A percentile compares a stretch with the other conserved stretches of the same genome.
phyloP scores from a whole-genome alignment of 73 alveolate genomes.

The Tetrahymena borealis region DNA sequence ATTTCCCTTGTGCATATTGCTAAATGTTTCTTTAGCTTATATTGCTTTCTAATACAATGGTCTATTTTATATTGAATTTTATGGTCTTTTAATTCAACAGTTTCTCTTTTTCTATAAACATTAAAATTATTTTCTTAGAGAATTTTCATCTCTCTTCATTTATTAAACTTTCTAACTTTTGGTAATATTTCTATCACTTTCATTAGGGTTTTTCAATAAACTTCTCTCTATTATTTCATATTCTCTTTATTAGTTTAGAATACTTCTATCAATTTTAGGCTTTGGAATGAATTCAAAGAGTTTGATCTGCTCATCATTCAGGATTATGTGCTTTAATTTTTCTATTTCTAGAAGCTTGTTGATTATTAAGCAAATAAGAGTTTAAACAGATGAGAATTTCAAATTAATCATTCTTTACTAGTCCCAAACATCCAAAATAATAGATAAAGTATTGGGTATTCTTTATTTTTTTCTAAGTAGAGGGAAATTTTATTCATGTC shows the following conservation, averaged over 20 bases:
- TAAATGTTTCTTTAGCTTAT: not conserved
- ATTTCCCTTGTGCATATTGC: not conserved
- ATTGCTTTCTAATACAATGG: not conserved
- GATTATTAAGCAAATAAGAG: too few species aligned
- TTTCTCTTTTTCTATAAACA: not conserved
- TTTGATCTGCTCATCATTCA: not conserved
- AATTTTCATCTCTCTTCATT: not conserved
- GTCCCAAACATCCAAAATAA: too few species aligned
- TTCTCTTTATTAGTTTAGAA: too few species aligned
- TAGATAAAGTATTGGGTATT: too few species aligned
- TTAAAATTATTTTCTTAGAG: not conserved
- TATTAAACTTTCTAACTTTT: not conserved
- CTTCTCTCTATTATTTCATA: too few species aligned
- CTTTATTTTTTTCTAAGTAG: not conserved
- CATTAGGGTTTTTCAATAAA: too few species aligned
- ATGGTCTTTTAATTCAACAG: not conserved
- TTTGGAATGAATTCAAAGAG: not conserved
- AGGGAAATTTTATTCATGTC: not conserved
- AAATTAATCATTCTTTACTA: too few species aligned
- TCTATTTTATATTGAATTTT: not conserved
- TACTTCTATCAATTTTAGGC: not conserved
- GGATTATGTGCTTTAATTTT: not conserved
- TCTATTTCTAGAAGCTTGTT: not conserved
- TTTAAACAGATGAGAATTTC: too few species aligned
- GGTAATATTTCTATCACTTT: not conserved